Base-by-base conservation (phyloP, 495 filamentous ascomycete species). In the Rostrohypoxylon terebratum region DNA sequence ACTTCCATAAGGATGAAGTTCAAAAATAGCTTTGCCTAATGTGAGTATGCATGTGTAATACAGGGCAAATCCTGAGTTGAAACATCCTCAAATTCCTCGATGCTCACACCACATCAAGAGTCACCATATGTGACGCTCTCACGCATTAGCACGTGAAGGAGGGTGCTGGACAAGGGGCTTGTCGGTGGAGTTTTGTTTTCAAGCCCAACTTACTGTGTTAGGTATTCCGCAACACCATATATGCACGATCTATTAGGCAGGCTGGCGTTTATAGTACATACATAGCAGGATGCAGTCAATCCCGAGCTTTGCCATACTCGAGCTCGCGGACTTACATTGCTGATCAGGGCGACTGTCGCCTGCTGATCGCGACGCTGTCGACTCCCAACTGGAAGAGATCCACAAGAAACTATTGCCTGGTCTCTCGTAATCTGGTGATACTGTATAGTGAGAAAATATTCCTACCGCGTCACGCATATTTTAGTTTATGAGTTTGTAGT, bases 181-280 rank as follows among this genome's bases (percentile, higher is more conserved):
- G 36, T 2, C 34, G 58, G 71, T 74, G 71, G 71, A 74, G 66
- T 63, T 47, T 34, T 54, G 59, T 36, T 69, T 66, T 66, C 62
- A 40, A 69, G 68, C 71, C 71, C 62, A 74, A 69, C 59, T 42
- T 70, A 47, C 57, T 69, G 11, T 36, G 60, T 73, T 68, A 57
- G 70, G 70, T 62, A 73, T 73, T 59, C 61, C 66, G 53, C 25
- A 21, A 44, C 34, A 53, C 13, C 31, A 33, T 23, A 9, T 59
- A 66, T 70, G 58, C 57, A 63, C 44, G 53, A 59, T 59, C 55
- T 70, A 47, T 68, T 51, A 72, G 69, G 66, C 62, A 70, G 58
- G 63, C 61, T 21, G 53, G 61, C 62, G 65, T 61, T 51, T 63
- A 54, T 55, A n/a, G n/a, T n/a, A 20, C 34, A 28, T 42, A 42